These are phyloP conservation scores for Rhododendron molle DNA, from an alignment of 148 eudicot species.

Conservation along the genomic window DNA sequence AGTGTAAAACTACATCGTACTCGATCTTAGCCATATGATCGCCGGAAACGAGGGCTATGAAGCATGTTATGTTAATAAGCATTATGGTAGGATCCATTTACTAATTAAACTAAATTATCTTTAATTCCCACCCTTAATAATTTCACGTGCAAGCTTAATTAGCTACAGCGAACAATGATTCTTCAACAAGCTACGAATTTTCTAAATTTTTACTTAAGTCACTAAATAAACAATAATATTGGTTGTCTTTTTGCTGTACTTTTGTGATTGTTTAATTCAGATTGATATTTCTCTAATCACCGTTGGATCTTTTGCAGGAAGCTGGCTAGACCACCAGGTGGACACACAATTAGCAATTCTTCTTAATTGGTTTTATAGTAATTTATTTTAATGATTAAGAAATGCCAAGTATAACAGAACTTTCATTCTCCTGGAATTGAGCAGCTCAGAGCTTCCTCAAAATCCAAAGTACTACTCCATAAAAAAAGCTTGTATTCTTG, in stretches of 20 bases:
- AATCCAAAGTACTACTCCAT: too few species aligned
- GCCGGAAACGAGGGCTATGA: background rate
- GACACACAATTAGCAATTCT: background rate
- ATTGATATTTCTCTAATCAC: too few species aligned
- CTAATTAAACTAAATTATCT: background rate
- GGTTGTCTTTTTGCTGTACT: background rate
- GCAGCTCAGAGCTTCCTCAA: too few species aligned
- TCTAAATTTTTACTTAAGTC: background rate
- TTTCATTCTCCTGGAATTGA: background rate
- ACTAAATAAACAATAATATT: too few species aligned
- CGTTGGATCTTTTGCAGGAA: background rate
- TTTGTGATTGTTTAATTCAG: background rate
- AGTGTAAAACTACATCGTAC: background rate
- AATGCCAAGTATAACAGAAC: background rate
- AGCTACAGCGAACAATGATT: background rate
- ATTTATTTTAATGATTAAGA: too few species aligned
- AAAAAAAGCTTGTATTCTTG: too few species aligned
- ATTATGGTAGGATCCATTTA: background rate
- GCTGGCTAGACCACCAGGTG: background rate
- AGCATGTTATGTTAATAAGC: background rate
- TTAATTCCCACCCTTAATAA: background rate
- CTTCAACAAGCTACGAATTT: background rate
- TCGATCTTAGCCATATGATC: background rate
- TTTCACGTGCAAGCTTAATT: background rate
- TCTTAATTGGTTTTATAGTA: background rate